Conservation (phyloP, 2,329 filamentous ascomycete genomes). For the Dothiorella sarmentorum region DNA sequence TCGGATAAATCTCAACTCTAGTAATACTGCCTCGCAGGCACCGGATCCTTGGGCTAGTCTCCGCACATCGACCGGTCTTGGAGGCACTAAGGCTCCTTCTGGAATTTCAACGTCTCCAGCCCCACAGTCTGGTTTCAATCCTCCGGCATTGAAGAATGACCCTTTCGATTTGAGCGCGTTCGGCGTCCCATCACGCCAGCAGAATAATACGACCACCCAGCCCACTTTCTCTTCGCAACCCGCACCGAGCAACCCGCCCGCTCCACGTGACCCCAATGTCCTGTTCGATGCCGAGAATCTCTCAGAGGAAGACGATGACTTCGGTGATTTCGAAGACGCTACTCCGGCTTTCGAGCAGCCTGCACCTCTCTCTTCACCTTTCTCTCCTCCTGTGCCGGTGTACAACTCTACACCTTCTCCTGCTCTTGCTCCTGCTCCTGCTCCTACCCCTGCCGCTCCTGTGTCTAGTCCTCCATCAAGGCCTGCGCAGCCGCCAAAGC, state of each 20-base stretch:
- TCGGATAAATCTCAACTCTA: background rate
- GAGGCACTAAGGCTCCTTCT: background rate
- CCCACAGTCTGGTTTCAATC: background rate
- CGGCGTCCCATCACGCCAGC: conserved; percentile 4
- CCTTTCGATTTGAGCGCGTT: conserved; percentile 17
- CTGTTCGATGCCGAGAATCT: conserved; percentile 40
- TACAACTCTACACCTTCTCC: background rate
- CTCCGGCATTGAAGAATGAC: background rate
- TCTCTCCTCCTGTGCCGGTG: background rate
- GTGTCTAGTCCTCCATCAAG: background rate
- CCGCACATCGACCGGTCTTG: conserved; percentile 5
- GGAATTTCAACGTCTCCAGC: background rate
- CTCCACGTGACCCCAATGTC: conserved; percentile 34
- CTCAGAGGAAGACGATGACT: conserved; percentile 34
- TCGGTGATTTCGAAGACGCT: conserved; percentile 34
- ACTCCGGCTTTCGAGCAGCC: background rate
- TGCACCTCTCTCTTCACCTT: conserved; percentile 18
- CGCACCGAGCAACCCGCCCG: background rate
- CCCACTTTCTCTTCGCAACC: background rate
- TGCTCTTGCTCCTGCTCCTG: background rate
- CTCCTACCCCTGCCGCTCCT: background rate
- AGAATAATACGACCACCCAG: background rate
- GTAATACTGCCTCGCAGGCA: conserved; percentile 5
- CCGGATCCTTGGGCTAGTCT: conserved; percentile 16
- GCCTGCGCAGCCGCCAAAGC: conserved; percentile 21